These are phyloP conservation scores for Chlamydomonas eustigma DNA, from an alignment of 139 green algal species.

Conservation along the genomic window DNA sequence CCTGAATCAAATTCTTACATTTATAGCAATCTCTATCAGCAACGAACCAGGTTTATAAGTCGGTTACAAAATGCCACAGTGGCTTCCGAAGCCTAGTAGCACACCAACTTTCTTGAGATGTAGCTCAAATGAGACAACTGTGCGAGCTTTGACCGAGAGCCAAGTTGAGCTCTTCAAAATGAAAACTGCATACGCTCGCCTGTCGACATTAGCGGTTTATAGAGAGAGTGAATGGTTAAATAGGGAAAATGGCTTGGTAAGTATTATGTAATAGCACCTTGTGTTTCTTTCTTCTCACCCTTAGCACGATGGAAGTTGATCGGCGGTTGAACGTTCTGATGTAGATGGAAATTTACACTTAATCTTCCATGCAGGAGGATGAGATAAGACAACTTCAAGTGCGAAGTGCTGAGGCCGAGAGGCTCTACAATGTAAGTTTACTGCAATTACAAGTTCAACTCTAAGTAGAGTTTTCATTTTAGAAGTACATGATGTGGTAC, in stretches of 20 bases:
- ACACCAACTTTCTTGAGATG: constrained; percentile 1
- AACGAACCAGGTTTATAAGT: no score
- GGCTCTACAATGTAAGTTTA: constrained; percentile 13
- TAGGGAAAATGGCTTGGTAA: no score
- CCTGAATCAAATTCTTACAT: no score
- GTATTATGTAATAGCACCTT: no score
- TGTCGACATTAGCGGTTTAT: neutral
- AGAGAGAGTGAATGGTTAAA: neutral
- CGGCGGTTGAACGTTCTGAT: no score
- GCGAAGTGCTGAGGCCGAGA: constrained; percentile 17
- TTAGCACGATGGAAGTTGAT: no score
- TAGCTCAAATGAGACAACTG: neutral
- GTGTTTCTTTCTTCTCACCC: no score
- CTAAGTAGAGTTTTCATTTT: no score
- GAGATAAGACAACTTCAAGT: neutral
- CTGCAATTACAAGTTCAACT: no score
- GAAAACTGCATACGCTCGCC: constrained; percentile 8
- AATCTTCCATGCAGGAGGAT: constrained; percentile 15
- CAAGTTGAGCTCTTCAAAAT: constrained; percentile 25
- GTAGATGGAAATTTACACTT: no score
- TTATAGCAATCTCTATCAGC: no score
- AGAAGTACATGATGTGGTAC: no score
- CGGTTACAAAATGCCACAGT: neutral
- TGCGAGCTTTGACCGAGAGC: neutral
- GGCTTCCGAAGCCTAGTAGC: neutral